Evolutionary conservation across 768 basidiomycete genomes (phyloP).

Genomic region (Serendipita indica): DNA sequence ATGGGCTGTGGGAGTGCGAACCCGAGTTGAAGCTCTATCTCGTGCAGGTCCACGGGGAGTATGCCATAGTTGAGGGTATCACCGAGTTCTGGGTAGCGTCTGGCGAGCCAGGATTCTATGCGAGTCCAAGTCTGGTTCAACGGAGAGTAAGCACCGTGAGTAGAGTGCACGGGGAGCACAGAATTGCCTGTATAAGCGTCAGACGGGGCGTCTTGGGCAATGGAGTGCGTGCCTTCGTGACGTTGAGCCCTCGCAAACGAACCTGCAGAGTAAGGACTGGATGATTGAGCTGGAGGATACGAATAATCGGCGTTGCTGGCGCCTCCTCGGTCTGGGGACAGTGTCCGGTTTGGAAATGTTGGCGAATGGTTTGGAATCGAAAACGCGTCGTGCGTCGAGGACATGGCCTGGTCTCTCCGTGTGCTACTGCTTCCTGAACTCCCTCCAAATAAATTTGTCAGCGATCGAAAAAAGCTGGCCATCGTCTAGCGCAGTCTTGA

Average conservation of each 20-base stretch:
- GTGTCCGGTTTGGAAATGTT: slow-evolving; percentile 35
- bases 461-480: slow-evolving; percentile 7
- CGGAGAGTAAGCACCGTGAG: slow-evolving; percentile 44
- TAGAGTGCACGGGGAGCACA: slow-evolving; percentile 24
- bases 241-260: not conserved
- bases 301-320: slow-evolving; percentile 34
- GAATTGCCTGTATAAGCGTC: slow-evolving; percentile 24
- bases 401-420: slow-evolving; percentile 47
- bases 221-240: not conserved
- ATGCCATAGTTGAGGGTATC: slow-evolving; percentile 93
- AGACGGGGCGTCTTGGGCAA: not conserved
- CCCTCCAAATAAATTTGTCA: not conserved
- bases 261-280: not conserved
- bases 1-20: slow-evolving; percentile 69
- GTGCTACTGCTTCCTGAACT: slow-evolving; percentile 2
- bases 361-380: slow-evolving; percentile 67
- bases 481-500: slow-evolving; percentile 9
- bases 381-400: slow-evolving; percentile 77
- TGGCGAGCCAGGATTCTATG: slow-evolving; percentile 62
- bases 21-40: slow-evolving; percentile 74
- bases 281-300: slow-evolving; percentile 54
- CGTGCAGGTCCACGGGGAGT: slow-evolving; percentile 59
- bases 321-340: slow-evolving; percentile 17
- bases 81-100: slow-evolving; percentile 85
- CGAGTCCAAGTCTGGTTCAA: slow-evolving; percentile 74